Conservation (phyloP, 805 yeast species). For the Candida ipomoeae region DNA sequence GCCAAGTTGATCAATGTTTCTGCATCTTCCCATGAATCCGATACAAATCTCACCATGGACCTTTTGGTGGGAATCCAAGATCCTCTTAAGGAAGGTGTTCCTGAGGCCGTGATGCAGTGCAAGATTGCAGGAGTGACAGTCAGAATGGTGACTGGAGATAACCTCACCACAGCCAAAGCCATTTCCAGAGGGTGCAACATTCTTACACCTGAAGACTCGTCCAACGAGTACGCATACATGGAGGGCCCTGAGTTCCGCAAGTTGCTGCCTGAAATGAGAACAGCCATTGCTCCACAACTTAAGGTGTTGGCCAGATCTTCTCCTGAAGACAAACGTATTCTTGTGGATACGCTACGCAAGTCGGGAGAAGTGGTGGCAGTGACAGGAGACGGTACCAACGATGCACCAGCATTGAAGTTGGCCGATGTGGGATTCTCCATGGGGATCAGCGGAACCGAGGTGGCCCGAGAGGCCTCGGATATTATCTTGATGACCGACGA, state of each 20-base stretch:
- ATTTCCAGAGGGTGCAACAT: slow-evolving; percentile 87
- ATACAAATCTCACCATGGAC: slow-evolving; percentile 28
- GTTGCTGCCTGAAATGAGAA: slow-evolving; percentile 53
- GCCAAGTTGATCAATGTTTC: slow-evolving; percentile 23
- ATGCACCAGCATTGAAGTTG: slow-evolving; percentile 93
- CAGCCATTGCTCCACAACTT: slow-evolving; percentile 61
- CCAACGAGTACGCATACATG: slow-evolving; percentile 63
- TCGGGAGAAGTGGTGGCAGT: slow-evolving; percentile 96
- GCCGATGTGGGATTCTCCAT: slow-evolving; percentile 98
- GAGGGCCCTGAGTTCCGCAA: slow-evolving; percentile 90
- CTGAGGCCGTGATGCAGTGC: slow-evolving; percentile 84
- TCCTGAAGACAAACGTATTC: slow-evolving; percentile 88
- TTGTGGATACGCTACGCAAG: slow-evolving; percentile 74
- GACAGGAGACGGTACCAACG: slow-evolving; percentile 99
- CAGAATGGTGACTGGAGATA: slow-evolving; percentile 98
- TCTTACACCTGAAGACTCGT: slow-evolving; percentile 45
- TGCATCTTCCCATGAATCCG: slow-evolving; percentile 23
- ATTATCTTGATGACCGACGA: slow-evolving; percentile 92
- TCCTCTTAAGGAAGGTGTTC: slow-evolving; percentile 87
- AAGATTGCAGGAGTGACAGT: slow-evolving; percentile 89
- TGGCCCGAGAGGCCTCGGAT: slow-evolving; percentile 96
- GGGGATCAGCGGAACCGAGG: slow-evolving; percentile 99
- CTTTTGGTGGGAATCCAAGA: slow-evolving; percentile 91
- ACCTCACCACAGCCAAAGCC: slow-evolving; percentile 84
- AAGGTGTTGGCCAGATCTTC: slow-evolving; percentile 90